phyloP scores from a whole-genome alignment of 2,329 filamentous ascomycete species.

The Talaromyces sp. region DNA sequence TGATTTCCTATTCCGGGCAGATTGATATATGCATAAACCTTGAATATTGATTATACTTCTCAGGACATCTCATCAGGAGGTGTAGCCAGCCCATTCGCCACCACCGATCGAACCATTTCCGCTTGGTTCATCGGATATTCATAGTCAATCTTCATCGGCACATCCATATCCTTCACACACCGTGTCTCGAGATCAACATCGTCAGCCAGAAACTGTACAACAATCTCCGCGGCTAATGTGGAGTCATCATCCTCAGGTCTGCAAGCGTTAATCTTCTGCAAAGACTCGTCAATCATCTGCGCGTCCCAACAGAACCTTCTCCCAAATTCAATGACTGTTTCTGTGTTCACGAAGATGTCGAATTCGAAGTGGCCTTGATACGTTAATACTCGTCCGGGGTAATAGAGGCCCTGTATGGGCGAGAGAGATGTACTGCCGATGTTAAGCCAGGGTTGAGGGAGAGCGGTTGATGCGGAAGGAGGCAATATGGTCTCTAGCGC shows the following conservation, averaged over 20 bases:
- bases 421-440: conserved; percentile 30
- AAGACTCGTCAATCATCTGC: conserved; percentile 19
- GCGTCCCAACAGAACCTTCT: conserved; percentile 26
- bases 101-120: neutral
- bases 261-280: conserved; percentile 26
- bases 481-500: neutral
- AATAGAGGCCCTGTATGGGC: conserved; percentile 33
- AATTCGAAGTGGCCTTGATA: conserved; percentile 38
- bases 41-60: neutral
- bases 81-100: conserved; percentile 26
- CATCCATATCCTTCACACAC: neutral
- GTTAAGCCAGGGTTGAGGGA: conserved; percentile 32
- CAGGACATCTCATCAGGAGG: conserved; percentile 23
- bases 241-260: conserved; percentile 33
- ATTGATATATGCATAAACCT: neutral
- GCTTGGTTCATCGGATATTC: neutral
- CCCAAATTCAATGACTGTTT: conserved; percentile 29
- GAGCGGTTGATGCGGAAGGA: neutral
- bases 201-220: conserved; percentile 34
- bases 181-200: conserved; percentile 8
- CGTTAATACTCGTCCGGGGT: conserved; percentile 30
- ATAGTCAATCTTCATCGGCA: neutral
- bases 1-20: neutral
- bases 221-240: conserved; percentile 33
- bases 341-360: conserved; percentile 29